phyloP scores from a whole-genome alignment of 108 stramenopile genomes.

The Cyclotella cryptica region DNA sequence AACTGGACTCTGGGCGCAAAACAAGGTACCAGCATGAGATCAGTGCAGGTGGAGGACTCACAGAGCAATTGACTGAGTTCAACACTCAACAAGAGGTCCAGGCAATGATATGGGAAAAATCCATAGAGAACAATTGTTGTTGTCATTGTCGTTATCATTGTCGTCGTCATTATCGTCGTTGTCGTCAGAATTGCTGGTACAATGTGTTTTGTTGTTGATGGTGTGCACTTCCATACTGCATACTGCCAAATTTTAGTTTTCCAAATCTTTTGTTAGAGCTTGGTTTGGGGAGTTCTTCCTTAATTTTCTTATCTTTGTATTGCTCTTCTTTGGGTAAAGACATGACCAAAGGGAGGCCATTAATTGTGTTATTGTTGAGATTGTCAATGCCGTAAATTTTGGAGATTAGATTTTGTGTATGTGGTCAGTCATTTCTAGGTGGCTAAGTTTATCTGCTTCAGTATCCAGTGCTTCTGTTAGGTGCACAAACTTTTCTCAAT shows the following conservation, averaged over 20 bases:
- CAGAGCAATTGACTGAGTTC: too few species aligned
- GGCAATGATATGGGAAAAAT: too few species aligned
- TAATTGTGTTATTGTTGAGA: background rate
- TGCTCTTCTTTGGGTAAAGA: background rate
- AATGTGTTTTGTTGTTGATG: slow-evolving; percentile 3
- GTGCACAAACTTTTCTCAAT: background rate
- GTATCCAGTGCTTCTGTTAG: slow-evolving; percentile 16
- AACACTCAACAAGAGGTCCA: too few species aligned
- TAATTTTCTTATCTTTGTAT: slow-evolving; percentile 8
- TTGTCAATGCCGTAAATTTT: slow-evolving; percentile 9
- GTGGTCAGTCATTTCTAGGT: slow-evolving; percentile 7
- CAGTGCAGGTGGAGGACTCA: too few species aligned
- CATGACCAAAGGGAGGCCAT: slow-evolving; percentile 10
- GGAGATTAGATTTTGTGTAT: background rate
- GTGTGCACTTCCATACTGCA: background rate
- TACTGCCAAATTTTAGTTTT: background rate
- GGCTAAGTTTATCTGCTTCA: slow-evolving; percentile 14
- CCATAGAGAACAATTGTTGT: too few species aligned
- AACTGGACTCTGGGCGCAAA: too few species aligned
- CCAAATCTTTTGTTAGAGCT: too few species aligned
- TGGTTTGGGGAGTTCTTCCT: background rate
- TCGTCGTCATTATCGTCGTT: too few species aligned
- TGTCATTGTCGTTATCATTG: too few species aligned
- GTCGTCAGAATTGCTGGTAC: too few species aligned
- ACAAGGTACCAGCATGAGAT: too few species aligned